Conservation (phyloP, 1,139 yeast genomes). For the Pichia sp. region DNA sequence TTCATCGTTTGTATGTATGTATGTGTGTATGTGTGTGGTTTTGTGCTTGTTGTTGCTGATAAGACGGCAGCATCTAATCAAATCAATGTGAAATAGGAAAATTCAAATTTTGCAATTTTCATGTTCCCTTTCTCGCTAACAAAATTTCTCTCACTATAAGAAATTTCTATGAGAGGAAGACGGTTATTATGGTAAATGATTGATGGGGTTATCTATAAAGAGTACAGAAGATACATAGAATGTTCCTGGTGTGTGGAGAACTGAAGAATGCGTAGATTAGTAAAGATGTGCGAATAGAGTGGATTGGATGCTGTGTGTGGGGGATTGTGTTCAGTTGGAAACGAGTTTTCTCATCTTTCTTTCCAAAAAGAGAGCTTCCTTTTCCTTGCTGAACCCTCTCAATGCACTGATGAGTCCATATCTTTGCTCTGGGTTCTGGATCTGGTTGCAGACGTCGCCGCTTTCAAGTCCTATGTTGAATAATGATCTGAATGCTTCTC, state of each 20-base stretch:
- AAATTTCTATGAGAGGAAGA: no score
- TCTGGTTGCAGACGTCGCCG: constrained; percentile 1
- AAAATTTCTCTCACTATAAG: not conserved
- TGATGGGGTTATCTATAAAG: not conserved
- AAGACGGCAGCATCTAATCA: not conserved
- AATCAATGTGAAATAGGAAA: no score
- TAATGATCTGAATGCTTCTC: constrained; percentile 3
- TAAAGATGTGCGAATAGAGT: no score
- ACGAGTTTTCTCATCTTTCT: constrained; percentile 4
- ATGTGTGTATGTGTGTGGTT: not conserved
- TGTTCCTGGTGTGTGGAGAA: no score
- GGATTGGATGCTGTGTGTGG: no score
- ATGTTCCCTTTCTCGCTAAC: not conserved
- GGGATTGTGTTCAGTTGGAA: no score
- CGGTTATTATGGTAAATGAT: no score
- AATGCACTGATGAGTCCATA: constrained; percentile 8
- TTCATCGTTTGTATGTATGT: constrained; percentile 54
- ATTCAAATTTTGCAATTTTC: no score
- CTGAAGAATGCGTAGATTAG: no score
- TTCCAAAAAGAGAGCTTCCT: constrained; percentile 8
- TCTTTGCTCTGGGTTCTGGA: constrained; percentile 8
- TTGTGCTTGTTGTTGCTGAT: no score
- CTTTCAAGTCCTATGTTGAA: constrained; percentile 7
- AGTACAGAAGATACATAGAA: no score
- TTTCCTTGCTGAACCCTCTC: constrained; percentile 1